A percentile compares a stretch with the other conserved stretches of the same genome.
Conservation (phyloP, 2,329 filamentous ascomycete genomes). For the Teratosphaeria destructans region DNA sequence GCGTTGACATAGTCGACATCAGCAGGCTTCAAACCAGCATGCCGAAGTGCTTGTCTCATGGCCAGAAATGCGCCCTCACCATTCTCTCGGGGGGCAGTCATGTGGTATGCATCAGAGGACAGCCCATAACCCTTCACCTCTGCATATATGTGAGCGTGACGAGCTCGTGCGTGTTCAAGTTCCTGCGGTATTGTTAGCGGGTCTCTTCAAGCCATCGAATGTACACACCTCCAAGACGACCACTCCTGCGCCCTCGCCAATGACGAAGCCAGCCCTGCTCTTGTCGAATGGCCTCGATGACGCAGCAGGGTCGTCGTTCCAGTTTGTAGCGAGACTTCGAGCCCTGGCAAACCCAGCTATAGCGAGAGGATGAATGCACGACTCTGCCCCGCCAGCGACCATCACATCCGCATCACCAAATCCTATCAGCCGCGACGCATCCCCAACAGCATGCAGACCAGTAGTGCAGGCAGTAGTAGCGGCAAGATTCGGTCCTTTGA, state of each 20-base stretch:
- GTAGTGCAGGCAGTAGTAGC: constrained; percentile 94
- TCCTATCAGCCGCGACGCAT: constrained; percentile 86
- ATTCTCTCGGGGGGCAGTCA: constrained; percentile 79
- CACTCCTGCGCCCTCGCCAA: constrained; percentile 83
- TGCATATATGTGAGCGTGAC: constrained; percentile 76
- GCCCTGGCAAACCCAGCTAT: constrained; percentile 86
- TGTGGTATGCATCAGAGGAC: constrained; percentile 83
- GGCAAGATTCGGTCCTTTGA: constrained; percentile 83
- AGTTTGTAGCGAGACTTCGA: constrained; percentile 71
- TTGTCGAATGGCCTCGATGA: constrained; percentile 83
- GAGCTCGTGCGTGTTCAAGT: constrained; percentile 69
- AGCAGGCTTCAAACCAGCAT: constrained; percentile 57
- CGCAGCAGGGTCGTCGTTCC: constrained; percentile 58
- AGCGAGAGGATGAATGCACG: constrained; percentile 88
- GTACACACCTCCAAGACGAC: constrained; percentile 61
- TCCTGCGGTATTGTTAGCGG: constrained; percentile 40
- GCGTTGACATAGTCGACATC: constrained; percentile 89
- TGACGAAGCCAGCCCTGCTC: constrained; percentile 74
- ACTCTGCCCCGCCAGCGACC: constrained; percentile 90
- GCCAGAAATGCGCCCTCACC: constrained; percentile 72
- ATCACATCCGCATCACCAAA: constrained; percentile 88
- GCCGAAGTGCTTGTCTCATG: constrained; percentile 72
- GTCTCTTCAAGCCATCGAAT: background rate
- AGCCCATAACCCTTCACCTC: constrained; percentile 83
- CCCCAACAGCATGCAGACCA: constrained; percentile 86